Evolutionary conservation across 176 grass and related monocot genomes (phyloP).

Genomic region (Cenchrus americanus): DNA sequence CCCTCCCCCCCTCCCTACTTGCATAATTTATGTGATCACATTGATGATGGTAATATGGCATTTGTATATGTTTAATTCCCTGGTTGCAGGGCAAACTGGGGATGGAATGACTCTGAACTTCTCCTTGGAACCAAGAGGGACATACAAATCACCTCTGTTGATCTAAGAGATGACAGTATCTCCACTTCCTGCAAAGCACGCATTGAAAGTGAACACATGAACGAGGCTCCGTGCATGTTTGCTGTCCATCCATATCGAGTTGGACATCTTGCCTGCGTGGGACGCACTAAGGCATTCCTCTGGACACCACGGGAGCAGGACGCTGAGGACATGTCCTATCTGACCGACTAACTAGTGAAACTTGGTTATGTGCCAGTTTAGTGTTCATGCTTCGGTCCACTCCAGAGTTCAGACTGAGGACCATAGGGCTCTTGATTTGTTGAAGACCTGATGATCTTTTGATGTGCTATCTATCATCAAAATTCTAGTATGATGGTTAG

Average conservation of each 20-base stretch:
- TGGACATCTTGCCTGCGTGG: conserved; percentile 4
- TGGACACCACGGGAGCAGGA: conserved; percentile 5
- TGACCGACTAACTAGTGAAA: not conserved
- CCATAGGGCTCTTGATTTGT: not conserved
- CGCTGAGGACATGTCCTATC: not conserved
- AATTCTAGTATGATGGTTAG: not conserved
- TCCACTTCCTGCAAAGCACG: not conserved
- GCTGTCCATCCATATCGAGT: not conserved
- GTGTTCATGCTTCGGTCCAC: not conserved
- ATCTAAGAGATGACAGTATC: not conserved
- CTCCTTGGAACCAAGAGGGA: conserved; percentile 38
- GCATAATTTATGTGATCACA: not conserved
- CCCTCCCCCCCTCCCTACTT: not conserved
- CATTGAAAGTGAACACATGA: conserved; percentile 31
- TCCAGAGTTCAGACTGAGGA: too few relatives aligned
- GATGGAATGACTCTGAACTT: conserved; percentile 47
- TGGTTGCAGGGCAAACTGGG: conserved; percentile 49
- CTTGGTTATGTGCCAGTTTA: not conserved
- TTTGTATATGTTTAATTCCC: not conserved
- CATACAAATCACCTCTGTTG: conserved; percentile 36
- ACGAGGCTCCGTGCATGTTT: not conserved
- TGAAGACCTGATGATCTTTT: not conserved
- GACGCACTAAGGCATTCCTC: not conserved
- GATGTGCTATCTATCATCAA: not conserved
- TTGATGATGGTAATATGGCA: not conserved